Base-by-base conservation (phyloP, 1,284 basidiomycete species). In the Ustilago hordei region DNA sequence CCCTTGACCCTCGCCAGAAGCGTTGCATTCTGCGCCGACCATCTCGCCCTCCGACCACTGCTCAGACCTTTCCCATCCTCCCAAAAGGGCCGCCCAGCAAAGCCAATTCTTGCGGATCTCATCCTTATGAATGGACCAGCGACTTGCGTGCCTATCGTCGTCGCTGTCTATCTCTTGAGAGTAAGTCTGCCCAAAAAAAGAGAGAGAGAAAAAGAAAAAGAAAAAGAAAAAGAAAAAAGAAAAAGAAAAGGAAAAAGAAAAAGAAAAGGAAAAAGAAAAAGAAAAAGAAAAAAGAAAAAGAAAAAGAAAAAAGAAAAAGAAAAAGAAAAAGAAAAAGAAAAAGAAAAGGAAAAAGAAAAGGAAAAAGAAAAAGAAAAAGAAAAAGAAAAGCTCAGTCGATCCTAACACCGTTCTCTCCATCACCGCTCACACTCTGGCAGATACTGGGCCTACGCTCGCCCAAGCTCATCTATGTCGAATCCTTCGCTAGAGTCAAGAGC, bases 61-160 rank as follows among this genome's bases (percentile, higher is more conserved):
- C 8, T 47, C 11, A 8, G 38, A 34, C 54, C 35, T 11, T 47
- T 17, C 7, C 48, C 8, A 11, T 32, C 11, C 4, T 31, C 31
- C 6, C 4, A 8, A 6, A 32, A 50, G 48, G 28, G 12, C 4
- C 11, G 13, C 11, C 3, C 5, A 55, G 31, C 12, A 31, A 48
- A 39, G n/a, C 35, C 55, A 0, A 47, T 59, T 15, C 15, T 70
- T 81, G 90, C 91, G 13, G 94, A 98, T 69, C 88, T 95, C 31
- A 88, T 99, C 32, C 87, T 99, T 60, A 87, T 99, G 50, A 99
- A 99, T 86, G 97, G 97, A 7, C 97, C 97, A 0, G 97, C 95
- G 9, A 98, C 96, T 3, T 96, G 94, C 83, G 91, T 96, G 38
- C 89, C 93, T 2, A 89, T 99, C 17, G 93, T 92, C 60, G 70